Evolutionary conservation across 169 alveolate genomes (phyloP), one percentile per base, ranked within the genome.

Genomic region (Plasmodium berghei): DNA sequence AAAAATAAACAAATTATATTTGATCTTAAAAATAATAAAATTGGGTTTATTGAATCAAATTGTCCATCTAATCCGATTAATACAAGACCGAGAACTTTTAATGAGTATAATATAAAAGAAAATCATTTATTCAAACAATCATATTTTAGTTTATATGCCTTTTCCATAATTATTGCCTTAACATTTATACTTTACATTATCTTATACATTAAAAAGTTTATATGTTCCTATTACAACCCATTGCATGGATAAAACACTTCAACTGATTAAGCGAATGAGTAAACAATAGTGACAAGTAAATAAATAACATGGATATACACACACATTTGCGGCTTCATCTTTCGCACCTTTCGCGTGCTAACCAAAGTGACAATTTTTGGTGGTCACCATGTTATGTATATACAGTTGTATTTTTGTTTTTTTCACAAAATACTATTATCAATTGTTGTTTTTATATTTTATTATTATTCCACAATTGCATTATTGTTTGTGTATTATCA

Each of bases 1-100:
- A 94, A 92, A 59, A 71, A 88, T 59, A 94, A 92, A 58, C 88
- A 63, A 49, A 77, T 92, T 10, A 80, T 87, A 40, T 94, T 94
- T 85, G 94, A 92, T 72, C 63, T 92, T 1, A 34, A 91, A 54
- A 55, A 64, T 10, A 63, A 86, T 85, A 16, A 63, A 40, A 73
- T 94, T 16, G 96, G 95, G 26, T 67, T 83, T 55, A 66, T 83
- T 16, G 90, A 83, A 9, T 67, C 90, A 1, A 83, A 67, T 12
- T 83, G 90, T 45, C 90, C 90, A 16, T 67, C 85, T 42, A 9
- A 67, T 67, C 45, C 83, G 46, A 67, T 61, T 9, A n/a, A 40
- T 20, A 16, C 85, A 45, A 52, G 90, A 83, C 90, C 90, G 20
- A 83, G 83, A 58, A 83, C 90, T 1, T 83, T 54, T 83, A 83